Percentiles rank a stretch among this genome's conserved stretches.
phyloP scores from a whole-genome alignment of 306 rosid genomes.

The Medicago arabica region DNA sequence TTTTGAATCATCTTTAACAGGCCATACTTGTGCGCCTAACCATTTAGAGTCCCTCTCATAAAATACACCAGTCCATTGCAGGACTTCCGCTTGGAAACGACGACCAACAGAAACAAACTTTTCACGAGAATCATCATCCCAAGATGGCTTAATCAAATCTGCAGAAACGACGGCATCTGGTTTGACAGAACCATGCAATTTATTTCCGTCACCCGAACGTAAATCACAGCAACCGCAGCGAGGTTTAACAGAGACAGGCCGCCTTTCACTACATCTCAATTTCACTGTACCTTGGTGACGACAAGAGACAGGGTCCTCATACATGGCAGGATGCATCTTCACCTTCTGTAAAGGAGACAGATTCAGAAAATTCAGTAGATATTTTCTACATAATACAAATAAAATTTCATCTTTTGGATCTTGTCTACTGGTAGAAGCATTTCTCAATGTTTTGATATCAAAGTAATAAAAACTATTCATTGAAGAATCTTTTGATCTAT shows the following conservation, averaged over 20 bases:
- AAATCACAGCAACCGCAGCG: conserved; percentile 61
- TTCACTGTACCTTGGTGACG: too few relatives aligned
- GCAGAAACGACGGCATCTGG: too few relatives aligned
- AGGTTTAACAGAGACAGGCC: conserved; percentile 45
- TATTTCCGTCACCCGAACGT: conserved; percentile 42
- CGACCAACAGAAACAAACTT: conserved; percentile 62
- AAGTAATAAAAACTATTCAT: too few relatives aligned
- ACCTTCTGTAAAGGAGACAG: conserved; percentile 70
- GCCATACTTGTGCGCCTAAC: conserved; percentile 75
- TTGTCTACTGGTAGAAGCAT: too few relatives aligned
- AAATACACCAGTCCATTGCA: conserved; percentile 70
- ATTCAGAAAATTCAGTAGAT: conserved; percentile 25
- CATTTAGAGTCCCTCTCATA: conserved; percentile 76
- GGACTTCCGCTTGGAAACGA: conserved; percentile 70
- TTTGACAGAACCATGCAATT: conserved; percentile 1
- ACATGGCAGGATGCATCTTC: conserved; percentile 87
- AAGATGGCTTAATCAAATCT: conserved; percentile 7
- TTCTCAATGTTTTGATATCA: too few relatives aligned
- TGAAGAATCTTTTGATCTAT: conserved; percentile 7
- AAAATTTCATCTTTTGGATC: conserved; percentile 14
- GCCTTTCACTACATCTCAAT: conserved; percentile 66
- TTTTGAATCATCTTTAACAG: conserved; percentile 42
- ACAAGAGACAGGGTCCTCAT: conserved; percentile 72
- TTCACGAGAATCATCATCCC: conserved; percentile 36
- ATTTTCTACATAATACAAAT: conserved; percentile 15